Base-by-base conservation (phyloP, 2,329 filamentous ascomycete species). In the Botrytis medusae region DNA sequence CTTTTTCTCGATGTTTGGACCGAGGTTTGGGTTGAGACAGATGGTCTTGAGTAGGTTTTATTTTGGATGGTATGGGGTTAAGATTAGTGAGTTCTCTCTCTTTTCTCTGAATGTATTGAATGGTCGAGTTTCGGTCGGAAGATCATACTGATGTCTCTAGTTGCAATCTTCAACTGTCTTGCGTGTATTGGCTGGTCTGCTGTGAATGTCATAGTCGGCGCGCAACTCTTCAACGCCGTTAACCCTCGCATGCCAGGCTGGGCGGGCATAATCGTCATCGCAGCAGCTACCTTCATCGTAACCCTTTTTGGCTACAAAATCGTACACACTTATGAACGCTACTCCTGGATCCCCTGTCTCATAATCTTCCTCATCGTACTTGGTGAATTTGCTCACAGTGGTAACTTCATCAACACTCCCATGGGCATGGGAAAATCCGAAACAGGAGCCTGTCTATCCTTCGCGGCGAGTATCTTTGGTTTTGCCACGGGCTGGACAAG, bases 31-130 rank as follows among this genome's bases (percentile, higher is more conserved):
- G 6, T 85, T 94, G 76, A 88, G 93, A 72, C 93, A 94, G 80
- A 94, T 95, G 90, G 91, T 94, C 1, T 85, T 95, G n/a, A 90
- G 91, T 18, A 86, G 92, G 51, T 94, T 91, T 83, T 94, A 87
- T 83, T 94, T 94, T 80, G 92, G 92, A 14, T 93, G 88, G 82
- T 90, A 88, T 76, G 87, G 86, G n/a, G 89, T 90, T 92, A 92
- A 81, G 81, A 69, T 93, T 77, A 88, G 89, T 91, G 83, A 81
- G 86, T 83, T 48, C 29, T 40, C 54, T 20, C 9, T 44, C 12
- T 14, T n/a, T 37, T 20, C 9, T 14, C 20, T 12, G 59, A 61
- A 12, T 68, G n/a, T 71, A 78, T 63, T 65, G 51, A 69, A 78
- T 62, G 3, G 10, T 72, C n/a, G 16, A 40, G 29, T 42, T 32